A percentile compares a stretch with the other conserved stretches of the same genome.
phyloP scores from a whole-genome alignment of 2,329 filamentous ascomycete genomes.

The Aspergillus japonicus region DNA sequence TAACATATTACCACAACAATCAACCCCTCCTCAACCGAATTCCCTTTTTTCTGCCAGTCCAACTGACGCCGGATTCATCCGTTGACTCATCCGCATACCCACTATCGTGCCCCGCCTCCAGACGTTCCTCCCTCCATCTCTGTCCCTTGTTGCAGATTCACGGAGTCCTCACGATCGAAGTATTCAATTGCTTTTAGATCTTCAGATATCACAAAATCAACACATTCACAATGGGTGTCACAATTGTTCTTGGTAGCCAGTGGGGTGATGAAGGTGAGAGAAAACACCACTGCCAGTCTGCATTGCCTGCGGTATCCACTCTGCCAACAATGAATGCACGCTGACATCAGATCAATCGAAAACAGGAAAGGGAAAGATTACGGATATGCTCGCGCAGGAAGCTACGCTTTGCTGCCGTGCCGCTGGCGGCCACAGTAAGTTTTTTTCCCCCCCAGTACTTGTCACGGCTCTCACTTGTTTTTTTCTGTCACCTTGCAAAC shows the following conservation, averaged over 20 bases:
- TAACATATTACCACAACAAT: neutral
- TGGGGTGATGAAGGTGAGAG: constrained; percentile 49
- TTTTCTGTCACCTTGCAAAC: neutral
- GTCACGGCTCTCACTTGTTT: neutral
- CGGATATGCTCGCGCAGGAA: constrained; percentile 47
- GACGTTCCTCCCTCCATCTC: neutral
- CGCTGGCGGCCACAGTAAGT: constrained; percentile 49
- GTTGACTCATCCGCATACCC: constrained; percentile 1
- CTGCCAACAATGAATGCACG: neutral
- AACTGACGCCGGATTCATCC: neutral
- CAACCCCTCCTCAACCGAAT: constrained; percentile 4
- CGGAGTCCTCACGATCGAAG: neutral
- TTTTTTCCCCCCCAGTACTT: neutral
- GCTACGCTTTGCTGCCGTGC: constrained; percentile 47
- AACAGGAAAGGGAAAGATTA: constrained; percentile 49
- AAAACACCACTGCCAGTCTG: neutral
- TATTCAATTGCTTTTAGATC: neutral
- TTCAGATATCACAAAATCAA: neutral
- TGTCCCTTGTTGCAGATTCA: neutral
- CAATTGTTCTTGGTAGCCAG: constrained; percentile 48
- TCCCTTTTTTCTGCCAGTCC: neutral
- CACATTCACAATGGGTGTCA: constrained; percentile 33
- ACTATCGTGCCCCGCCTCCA: neutral
- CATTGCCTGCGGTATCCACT: neutral
- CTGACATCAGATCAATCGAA: constrained; percentile 3